phyloP scores from a whole-genome alignment of 2,329 filamentous ascomycete genomes.

The Calonectria pseudoturangicola region DNA sequence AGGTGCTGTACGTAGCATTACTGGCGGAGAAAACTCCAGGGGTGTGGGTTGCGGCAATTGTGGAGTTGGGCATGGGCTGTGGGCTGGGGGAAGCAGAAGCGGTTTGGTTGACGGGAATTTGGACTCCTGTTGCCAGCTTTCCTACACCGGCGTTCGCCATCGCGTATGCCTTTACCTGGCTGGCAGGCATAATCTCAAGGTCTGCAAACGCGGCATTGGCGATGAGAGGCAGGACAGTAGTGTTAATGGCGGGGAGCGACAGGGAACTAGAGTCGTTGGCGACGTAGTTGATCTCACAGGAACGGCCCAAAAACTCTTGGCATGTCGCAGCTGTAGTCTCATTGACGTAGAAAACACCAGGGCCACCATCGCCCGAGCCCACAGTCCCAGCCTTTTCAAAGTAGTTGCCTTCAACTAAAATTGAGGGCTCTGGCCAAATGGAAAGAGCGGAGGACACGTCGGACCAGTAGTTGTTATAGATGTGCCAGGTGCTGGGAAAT shows the following conservation, averaged over 20 bases:
- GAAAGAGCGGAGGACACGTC: constrained; percentile 72
- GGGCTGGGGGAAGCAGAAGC: too few relatives aligned
- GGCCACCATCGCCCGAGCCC: constrained; percentile 54
- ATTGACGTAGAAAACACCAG: constrained; percentile 55
- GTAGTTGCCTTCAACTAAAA: constrained; percentile 73
- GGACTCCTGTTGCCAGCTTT: too few relatives aligned
- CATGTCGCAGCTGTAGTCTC: constrained; percentile 61
- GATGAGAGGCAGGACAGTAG: too few relatives aligned
- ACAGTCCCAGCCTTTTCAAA: constrained; percentile 71
- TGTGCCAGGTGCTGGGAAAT: constrained; percentile 72
- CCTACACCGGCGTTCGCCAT: too few relatives aligned
- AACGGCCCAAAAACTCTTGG: constrained; percentile 64
- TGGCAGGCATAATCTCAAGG: too few relatives aligned
- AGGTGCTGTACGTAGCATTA: too few relatives aligned
- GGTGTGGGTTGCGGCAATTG: too few relatives aligned
- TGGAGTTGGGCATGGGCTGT: too few relatives aligned
- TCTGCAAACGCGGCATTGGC: too few relatives aligned
- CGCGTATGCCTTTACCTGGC: too few relatives aligned
- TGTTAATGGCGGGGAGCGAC: constrained; percentile 3
- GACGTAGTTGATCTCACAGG: constrained; percentile 69
- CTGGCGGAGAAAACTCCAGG: too few relatives aligned
- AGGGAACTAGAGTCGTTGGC: constrained; percentile 59
- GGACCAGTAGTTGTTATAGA: constrained; percentile 76
- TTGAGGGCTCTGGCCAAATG: constrained; percentile 64
- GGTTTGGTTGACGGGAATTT: too few relatives aligned